phyloP scores from a whole-genome alignment of 1,284 basidiomycete species.

The Heterobasidion parviporum region DNA sequence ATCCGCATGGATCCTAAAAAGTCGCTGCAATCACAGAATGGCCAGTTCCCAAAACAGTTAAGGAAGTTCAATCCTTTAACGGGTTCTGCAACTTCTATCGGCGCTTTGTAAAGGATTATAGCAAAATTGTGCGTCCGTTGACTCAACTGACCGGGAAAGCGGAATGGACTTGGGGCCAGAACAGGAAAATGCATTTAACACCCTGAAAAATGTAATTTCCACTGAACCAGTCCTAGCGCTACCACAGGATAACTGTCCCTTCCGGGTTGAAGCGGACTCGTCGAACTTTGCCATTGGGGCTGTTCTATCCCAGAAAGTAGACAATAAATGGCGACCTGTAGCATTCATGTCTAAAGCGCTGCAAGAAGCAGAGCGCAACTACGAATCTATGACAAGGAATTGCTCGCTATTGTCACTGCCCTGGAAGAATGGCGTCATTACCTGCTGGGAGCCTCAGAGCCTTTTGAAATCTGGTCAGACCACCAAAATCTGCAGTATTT shows the following conservation, averaged over 20 bases:
- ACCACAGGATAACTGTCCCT: background rate
- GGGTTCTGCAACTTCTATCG: background rate
- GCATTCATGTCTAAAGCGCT: background rate
- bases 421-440: constrained; percentile 18
- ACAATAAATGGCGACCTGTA: background rate
- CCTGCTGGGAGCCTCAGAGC: constrained; percentile 5
- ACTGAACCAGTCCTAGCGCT: background rate
- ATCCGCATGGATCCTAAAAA: background rate
- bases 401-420: constrained; percentile 20
- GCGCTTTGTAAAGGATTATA: background rate
- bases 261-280: background rate
- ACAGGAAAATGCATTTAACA: background rate
- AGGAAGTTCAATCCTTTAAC: background rate
- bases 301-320: background rate
- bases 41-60: background rate
- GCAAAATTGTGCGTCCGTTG: background rate
- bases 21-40: background rate
- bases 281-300: background rate
- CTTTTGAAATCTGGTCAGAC: constrained; percentile 16
- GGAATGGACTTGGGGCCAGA: background rate
- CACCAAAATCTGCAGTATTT: constrained; percentile 21
- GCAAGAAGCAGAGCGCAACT: constrained; percentile 15
- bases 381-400: constrained; percentile 27
- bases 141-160: background rate
- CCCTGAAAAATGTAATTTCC: background rate